phyloP scores from a whole-genome alignment of 164 flowering plant species.

The Vitis riparia region DNA sequence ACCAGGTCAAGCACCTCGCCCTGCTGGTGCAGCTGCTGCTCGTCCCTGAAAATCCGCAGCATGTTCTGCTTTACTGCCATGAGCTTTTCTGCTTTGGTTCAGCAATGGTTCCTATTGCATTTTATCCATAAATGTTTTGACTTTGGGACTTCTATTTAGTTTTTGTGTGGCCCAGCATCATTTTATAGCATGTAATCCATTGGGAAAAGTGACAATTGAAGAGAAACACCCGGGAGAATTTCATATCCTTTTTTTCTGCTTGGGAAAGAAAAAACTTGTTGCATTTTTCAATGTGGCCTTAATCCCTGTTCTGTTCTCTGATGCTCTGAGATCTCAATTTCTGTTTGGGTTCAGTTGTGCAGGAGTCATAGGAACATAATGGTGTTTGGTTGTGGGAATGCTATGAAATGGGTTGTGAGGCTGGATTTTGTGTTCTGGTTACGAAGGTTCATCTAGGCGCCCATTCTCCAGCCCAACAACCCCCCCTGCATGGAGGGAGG shows the following conservation, averaged over 20 bases:
- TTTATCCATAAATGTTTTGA: neutral
- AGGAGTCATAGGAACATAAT: too few relatives aligned
- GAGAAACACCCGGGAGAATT: neutral
- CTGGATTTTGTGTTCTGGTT: too few relatives aligned
- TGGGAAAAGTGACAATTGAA: neutral
- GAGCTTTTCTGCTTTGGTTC: neutral
- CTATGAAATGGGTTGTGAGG: too few relatives aligned
- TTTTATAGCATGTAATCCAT: neutral
- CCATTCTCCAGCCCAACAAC: too few relatives aligned
- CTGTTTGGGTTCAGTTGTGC: too few relatives aligned
- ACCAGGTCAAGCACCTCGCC: slow-evolving; percentile 59
- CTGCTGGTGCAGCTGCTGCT: slow-evolving; percentile 25
- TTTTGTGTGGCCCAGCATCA: neutral
- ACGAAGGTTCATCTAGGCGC: too few relatives aligned
- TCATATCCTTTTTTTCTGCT: neutral
- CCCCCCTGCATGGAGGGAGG: too few relatives aligned
- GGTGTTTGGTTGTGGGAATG: too few relatives aligned
- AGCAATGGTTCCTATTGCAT: neutral
- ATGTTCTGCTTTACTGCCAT: too few relatives aligned
- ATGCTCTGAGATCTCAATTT: too few relatives aligned
- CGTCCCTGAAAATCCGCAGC: slow-evolving; percentile 23
- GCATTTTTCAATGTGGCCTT: neutral
- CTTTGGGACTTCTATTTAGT: neutral
- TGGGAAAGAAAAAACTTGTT: neutral
- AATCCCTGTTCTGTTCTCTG: too few relatives aligned